A percentile compares a stretch with the other conserved stretches of the same genome.
phyloP scores from a whole-genome alignment of 2,329 filamentous ascomycete species.

The Penicillium griseofulvum region DNA sequence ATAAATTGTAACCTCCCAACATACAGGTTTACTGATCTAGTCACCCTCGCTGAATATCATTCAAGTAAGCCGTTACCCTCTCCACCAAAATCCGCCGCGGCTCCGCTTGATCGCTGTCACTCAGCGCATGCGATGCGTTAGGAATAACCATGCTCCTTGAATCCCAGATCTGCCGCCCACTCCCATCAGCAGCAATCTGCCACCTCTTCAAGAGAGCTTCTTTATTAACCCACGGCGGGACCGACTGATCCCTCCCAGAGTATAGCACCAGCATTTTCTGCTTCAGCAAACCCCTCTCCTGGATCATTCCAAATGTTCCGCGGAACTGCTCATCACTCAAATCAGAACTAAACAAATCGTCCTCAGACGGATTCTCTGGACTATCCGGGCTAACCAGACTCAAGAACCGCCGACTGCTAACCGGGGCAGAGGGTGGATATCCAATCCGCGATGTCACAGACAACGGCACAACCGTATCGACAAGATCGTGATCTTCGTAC shows the following conservation, averaged over 20 bases:
- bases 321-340: conserved; percentile 58
- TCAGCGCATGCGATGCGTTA: conserved; percentile 35
- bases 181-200: conserved; percentile 37
- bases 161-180: conserved; percentile 44
- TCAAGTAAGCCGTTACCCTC: conserved; percentile 53
- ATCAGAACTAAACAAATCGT: conserved; percentile 82
- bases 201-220: conserved; percentile 41
- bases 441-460: conserved; percentile 30
- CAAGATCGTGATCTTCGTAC: conserved; percentile 19
- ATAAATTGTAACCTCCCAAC: neutral
- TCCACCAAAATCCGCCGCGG: conserved; percentile 49
- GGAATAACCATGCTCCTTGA: conserved; percentile 47
- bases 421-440: conserved; percentile 37
- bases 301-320: conserved; percentile 60
- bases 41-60: conserved; percentile 20
- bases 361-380: conserved; percentile 62
- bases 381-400: conserved; percentile 53
- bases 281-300: conserved; percentile 33
- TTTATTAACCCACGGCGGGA: conserved; percentile 47
- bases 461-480: conserved; percentile 32
- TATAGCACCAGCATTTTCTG: conserved; percentile 44
- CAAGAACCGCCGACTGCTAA: conserved; percentile 57
- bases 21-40: neutral
- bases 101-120: conserved; percentile 37
- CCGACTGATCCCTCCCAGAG: conserved; percentile 46